These are phyloP conservation scores for Fusarium chuoi DNA, from an alignment of 2,329 filamentous ascomycete species.

Conservation along the genomic window DNA sequence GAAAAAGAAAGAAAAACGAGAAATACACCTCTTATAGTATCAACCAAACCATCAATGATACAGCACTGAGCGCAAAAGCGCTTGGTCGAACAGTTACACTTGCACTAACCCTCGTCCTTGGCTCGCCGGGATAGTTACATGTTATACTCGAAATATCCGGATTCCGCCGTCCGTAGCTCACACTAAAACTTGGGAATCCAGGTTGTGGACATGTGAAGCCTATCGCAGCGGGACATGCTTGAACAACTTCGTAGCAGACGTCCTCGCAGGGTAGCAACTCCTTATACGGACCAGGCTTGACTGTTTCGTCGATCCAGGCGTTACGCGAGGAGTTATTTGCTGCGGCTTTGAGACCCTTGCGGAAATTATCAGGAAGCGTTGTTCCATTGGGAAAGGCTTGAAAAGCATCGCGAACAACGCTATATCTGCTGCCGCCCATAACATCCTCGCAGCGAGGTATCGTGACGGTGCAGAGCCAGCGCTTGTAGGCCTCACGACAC, in stretches of 20 bases:
- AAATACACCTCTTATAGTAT: conserved; percentile 18
- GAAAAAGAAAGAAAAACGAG: background rate
- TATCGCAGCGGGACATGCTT: conserved; percentile 82
- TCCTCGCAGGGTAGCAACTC: conserved; percentile 91
- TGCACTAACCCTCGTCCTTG: conserved; percentile 44
- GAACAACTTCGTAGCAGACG: conserved; percentile 86
- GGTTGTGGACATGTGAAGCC: conserved; percentile 77
- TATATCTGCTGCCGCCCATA: conserved; percentile 59
- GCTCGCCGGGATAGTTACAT: conserved; percentile 54
- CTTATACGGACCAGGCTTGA: conserved; percentile 90
- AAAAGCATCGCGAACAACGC: conserved; percentile 73
- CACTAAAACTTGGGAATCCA: conserved; percentile 47
- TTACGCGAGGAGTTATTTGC: conserved; percentile 69
- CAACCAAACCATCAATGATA: conserved; percentile 35
- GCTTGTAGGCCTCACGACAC: conserved; percentile 85
- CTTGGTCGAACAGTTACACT: conserved; percentile 27
- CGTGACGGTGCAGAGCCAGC: conserved; percentile 92
- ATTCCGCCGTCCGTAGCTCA: conserved; percentile 50
- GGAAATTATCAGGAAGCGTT: conserved; percentile 53
- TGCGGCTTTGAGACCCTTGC: conserved; percentile 35
- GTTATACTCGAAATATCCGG: conserved; percentile 40
- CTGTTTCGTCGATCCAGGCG: conserved; percentile 73
- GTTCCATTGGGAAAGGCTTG: conserved; percentile 78
- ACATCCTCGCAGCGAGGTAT: conserved; percentile 95
- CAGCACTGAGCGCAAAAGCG: conserved; percentile 18